phyloP scores from a whole-genome alignment of 495 filamentous ascomycete genomes.

The Chaetomidium leptoderma region DNA sequence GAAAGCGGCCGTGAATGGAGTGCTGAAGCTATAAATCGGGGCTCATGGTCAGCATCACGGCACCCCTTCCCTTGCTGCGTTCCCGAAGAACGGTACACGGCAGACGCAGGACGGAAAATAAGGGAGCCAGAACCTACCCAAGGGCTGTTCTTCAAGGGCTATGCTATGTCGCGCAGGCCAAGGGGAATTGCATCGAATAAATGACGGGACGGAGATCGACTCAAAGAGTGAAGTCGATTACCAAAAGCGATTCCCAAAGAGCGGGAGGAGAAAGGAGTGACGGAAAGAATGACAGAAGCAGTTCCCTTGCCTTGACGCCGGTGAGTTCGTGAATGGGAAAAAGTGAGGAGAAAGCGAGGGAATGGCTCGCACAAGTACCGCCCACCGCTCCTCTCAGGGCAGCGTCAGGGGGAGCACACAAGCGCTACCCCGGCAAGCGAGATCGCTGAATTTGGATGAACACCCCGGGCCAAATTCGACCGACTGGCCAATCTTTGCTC shows the following conservation, averaged over 20 bases:
- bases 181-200: slow-evolving; percentile 35
- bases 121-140: slow-evolving; percentile 27
- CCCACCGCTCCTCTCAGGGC: slow-evolving; percentile 7
- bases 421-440: slow-evolving; percentile 16
- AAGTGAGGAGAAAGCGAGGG: slow-evolving; percentile 19
- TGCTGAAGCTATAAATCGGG: slow-evolving; percentile 9
- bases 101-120: not conserved
- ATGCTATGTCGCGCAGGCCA: slow-evolving; percentile 18
- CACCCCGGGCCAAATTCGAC: slow-evolving; percentile 7
- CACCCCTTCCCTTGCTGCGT: not conserved
- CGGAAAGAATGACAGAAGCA: slow-evolving; percentile 24
- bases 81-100: not conserved
- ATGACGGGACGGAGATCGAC: slow-evolving; percentile 51
- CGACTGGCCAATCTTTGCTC: slow-evolving; percentile 12
- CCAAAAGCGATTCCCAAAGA: slow-evolving; percentile 25
- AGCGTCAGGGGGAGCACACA: slow-evolving; percentile 25
- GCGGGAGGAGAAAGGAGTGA: slow-evolving; percentile 32
- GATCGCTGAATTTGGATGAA: slow-evolving; percentile 29
- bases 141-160: slow-evolving; percentile 29
- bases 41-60: slow-evolving; percentile 2
- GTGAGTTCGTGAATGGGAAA: slow-evolving; percentile 25
- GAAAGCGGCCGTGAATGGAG: not conserved
- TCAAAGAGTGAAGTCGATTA: slow-evolving; percentile 83
- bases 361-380: slow-evolving; percentile 17
- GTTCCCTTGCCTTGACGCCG: slow-evolving; percentile 25